Percentiles rank a stretch among this genome's conserved stretches.
Conservation (phyloP, 305 asterid genomes). For the Andrographis paniculata region DNA sequence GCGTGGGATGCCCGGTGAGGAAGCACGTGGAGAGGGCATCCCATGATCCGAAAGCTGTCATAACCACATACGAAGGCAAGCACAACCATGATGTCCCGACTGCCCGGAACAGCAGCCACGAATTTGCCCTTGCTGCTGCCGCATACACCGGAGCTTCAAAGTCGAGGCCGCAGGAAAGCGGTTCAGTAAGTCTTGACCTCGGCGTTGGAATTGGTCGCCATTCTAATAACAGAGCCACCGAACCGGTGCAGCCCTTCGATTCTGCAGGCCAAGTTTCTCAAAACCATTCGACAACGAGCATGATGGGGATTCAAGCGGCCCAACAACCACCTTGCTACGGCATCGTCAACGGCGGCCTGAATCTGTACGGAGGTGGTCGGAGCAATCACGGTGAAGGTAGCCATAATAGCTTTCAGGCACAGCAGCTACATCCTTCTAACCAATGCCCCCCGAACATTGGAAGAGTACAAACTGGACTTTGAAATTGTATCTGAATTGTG, state of each 20-base stretch:
- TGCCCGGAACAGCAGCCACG: slow-evolving; percentile 65
- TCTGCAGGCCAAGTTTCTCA: slow-evolving; percentile 9
- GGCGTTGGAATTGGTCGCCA: slow-evolving; percentile 64
- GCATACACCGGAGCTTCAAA: slow-evolving; percentile 28
- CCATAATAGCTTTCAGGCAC: slow-evolving; percentile 43
- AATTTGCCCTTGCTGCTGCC: slow-evolving; percentile 31
- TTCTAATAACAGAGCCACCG: slow-evolving; percentile 31
- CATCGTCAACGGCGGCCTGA: slow-evolving; percentile 52
- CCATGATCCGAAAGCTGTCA: slow-evolving; percentile 91
- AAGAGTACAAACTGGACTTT: slow-evolving; percentile 74
- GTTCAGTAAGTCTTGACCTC: slow-evolving; percentile 67
- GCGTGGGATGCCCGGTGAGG: slow-evolving; percentile 81
- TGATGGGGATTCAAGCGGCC: slow-evolving; percentile 39
- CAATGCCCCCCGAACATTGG: slow-evolving; percentile 67
- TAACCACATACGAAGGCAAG: slow-evolving; percentile 93
- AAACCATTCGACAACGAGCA: slow-evolving; percentile 19
- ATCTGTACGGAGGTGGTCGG: slow-evolving; percentile 47
- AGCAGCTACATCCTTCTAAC: slow-evolving; percentile 47
- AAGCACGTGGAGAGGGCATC: slow-evolving; percentile 97
- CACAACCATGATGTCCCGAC: slow-evolving; percentile 89
- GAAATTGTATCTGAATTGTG: slow-evolving; percentile 21
- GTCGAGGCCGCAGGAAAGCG: slow-evolving; percentile 39
- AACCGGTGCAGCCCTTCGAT: slow-evolving; percentile 26
- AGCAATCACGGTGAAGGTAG: slow-evolving; percentile 36
- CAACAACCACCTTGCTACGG: slow-evolving; percentile 44